Evolutionary conservation across 2,329 filamentous ascomycete genomes (phyloP), one percentile per base, ranked within the genome.

Genomic region (Intubia oerlemansii): DNA sequence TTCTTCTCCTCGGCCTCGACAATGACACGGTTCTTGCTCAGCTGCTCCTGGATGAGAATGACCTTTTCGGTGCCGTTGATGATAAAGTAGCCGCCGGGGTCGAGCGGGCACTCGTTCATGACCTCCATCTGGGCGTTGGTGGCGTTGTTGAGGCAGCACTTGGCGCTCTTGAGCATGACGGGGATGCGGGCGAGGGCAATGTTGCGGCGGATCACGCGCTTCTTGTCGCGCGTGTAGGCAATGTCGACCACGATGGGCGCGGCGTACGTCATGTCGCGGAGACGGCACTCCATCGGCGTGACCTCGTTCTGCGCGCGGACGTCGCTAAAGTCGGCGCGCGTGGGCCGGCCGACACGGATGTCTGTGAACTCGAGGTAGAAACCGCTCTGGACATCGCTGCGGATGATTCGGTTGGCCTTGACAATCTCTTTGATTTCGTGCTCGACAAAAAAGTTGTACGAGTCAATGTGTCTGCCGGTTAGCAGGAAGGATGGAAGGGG

Each of bases 11-110:
- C 79, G 31, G 80, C 74, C 52, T 98, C 90, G 11, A 98, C 85
- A 47, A 98, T 93, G 43, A 98, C 79, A 56, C 88, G 72, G 52
- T 98, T 98, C 64, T 98, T 98, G 63, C 88, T 98, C 46, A 98
- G 58, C 53, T 98, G 88, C 47, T 98, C 90, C 50, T 98, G 88
- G 10, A 98, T 90, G 24, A 98, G 57, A 44, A 98, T 98, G 41
- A 98, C 88, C 57, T 98, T 98, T 50, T 98, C 88, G 13, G 90
- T 93, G 26, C 88, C 88, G 42, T 85, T 81, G 39, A 95, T 82
- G 43, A 98, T 88, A 44, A 98, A 98, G 50, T 98, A 98, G 29
- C 88, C 88, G 37, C 88, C 88, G 1, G 90, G 88, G 45, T 98
- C 88, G 23, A 98, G 59, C 10, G 88, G 81, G 44, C 88, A 98